Conservation (phyloP, 2,329 filamentous ascomycete species). For the Aspergillus versicolor region DNA sequence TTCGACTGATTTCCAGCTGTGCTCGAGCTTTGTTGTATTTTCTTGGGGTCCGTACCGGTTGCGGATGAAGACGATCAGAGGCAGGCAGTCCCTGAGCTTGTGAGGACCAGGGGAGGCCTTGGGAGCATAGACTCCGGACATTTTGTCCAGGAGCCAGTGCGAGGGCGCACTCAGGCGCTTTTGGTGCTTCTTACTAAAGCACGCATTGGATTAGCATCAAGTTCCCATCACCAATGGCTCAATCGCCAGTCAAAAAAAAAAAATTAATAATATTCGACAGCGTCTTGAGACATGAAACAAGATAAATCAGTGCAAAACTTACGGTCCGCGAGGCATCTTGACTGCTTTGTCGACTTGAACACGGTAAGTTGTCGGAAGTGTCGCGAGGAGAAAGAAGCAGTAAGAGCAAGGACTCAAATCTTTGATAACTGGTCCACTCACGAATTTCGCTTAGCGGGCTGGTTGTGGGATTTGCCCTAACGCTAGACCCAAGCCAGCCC, state of each 20-base stretch:
- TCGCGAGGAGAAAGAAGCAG: constrained; percentile 27
- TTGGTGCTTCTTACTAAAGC: constrained; percentile 91
- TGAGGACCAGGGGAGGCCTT: constrained; percentile 82
- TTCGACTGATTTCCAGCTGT: background rate
- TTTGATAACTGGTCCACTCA: constrained; percentile 24
- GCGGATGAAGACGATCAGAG: constrained; percentile 97
- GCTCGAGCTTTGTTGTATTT: too few species aligned
- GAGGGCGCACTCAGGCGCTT: constrained; percentile 99
- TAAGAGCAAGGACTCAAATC: constrained; percentile 18
- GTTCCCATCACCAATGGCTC: background rate
- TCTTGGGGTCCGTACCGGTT: constrained; percentile 51
- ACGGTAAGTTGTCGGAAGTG: constrained; percentile 38
- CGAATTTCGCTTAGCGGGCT: constrained; percentile 34
- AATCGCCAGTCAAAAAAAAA: background rate
- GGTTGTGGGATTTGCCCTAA: constrained; percentile 31
- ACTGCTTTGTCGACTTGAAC: constrained; percentile 42
- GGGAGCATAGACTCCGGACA: constrained; percentile 81
- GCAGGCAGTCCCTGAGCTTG: constrained; percentile 99
- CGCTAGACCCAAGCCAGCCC: constrained; percentile 27
- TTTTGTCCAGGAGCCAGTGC: constrained; percentile 99
- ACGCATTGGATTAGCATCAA: constrained; percentile 29
- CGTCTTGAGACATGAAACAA: background rate
- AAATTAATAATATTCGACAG: background rate
- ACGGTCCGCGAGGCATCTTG: constrained; percentile 60
- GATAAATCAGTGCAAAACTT: constrained; percentile 38